Conservation (phyloP, 495 filamentous ascomycete species). For the Bombardia bombarda region DNA sequence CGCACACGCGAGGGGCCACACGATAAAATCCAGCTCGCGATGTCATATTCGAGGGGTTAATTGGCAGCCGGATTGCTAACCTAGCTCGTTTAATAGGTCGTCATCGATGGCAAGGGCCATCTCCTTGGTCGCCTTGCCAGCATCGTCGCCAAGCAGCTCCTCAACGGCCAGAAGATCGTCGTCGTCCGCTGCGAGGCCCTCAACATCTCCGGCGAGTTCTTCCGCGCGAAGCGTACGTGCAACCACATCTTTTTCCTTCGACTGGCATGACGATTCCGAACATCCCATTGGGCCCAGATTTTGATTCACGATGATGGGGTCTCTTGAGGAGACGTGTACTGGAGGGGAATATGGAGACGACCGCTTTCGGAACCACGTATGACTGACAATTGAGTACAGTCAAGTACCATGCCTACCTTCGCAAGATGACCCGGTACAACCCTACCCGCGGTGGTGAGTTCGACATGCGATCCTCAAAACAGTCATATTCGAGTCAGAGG, state of each 20-base stretch:
- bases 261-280: constrained; percentile 4
- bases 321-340: background rate
- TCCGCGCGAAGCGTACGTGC: constrained; percentile 97
- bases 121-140: constrained; percentile 97
- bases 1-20: no score
- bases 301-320: no score
- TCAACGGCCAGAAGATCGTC: constrained; percentile 98
- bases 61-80: constrained; percentile 12
- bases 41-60: background rate
- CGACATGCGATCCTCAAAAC: constrained; percentile 5
- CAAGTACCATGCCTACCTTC: constrained; percentile 99
- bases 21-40: no score
- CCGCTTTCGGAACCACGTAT: constrained; percentile 4
- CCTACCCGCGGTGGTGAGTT: constrained; percentile 87
- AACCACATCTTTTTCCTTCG: constrained; percentile 5
- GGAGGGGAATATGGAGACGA: background rate
- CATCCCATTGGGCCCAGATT: no score
- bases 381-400: constrained; percentile 53
- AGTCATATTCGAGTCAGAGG: constrained; percentile 7
- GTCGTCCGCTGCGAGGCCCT: constrained; percentile 97
- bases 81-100: constrained; percentile 55
- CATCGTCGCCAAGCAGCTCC: constrained; percentile 98
- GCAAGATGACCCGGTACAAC: constrained; percentile 99
- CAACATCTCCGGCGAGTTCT: constrained; percentile 99
- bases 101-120: constrained; percentile 99